Conservation (phyloP, 768 basidiomycete species). For the Kwoniella botswanensis region DNA sequence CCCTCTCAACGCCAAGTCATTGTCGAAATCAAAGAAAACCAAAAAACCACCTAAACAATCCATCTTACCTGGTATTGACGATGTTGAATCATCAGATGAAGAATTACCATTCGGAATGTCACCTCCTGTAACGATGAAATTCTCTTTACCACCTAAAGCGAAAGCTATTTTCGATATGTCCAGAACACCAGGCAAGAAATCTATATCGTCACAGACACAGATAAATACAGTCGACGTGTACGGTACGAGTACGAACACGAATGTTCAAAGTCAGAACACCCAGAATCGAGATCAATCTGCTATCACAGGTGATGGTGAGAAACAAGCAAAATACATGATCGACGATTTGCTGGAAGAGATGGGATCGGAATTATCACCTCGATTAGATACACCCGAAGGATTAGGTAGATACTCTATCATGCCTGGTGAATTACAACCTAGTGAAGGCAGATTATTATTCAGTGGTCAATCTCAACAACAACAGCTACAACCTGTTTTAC, state of each 20-base stretch:
- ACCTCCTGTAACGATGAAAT: constrained; percentile 66
- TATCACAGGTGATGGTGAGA: constrained; percentile 13
- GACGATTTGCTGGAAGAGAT: constrained; percentile 64
- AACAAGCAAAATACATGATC: constrained; percentile 69
- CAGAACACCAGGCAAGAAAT: constrained; percentile 29
- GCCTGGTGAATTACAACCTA: constrained; percentile 26
- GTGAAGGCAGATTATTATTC: constrained; percentile 16
- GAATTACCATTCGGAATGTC: constrained; percentile 61
- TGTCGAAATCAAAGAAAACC: constrained; percentile 59
- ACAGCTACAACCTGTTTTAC: constrained; percentile 8
- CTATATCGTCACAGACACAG: neutral
- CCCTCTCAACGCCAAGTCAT: constrained; percentile 51
- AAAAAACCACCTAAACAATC: constrained; percentile 24
- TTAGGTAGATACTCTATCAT: constrained; percentile 46
- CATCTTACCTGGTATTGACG: constrained; percentile 40
- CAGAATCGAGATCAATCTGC: neutral
- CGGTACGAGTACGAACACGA: constrained; percentile 1
- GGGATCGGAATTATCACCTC: constrained; percentile 38
- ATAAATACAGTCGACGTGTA: neutral
- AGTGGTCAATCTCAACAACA: constrained; percentile 11
- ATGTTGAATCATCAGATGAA: constrained; percentile 60
- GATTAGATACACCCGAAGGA: constrained; percentile 48
- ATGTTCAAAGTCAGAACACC: neutral
- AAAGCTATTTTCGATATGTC: constrained; percentile 38
- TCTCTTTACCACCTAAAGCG: constrained; percentile 59